phyloP scores from a whole-genome alignment of 169 alveolate genomes.

The Plasmodium gonderi region DNA sequence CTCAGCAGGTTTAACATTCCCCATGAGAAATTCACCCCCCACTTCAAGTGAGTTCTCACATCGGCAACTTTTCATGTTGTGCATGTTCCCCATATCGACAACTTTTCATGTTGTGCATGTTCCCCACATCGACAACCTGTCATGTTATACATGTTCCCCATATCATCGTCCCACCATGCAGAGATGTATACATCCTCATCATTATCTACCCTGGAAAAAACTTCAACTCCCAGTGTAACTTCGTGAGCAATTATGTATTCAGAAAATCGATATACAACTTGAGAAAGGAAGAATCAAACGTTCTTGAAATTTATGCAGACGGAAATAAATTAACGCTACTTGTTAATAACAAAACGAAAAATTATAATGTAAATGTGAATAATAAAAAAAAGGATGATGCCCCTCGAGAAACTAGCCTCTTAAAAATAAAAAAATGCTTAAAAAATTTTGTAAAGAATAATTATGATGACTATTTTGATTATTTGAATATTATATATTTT shows the following conservation, averaged over 20 bases:
- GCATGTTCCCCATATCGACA: too few relatives aligned
- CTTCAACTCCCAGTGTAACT: background rate
- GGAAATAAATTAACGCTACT: conserved; percentile 14
- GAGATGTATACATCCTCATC: conserved; percentile 46
- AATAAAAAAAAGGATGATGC: background rate
- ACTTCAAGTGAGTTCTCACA: conserved; percentile 18
- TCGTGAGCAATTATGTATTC: conserved; percentile 21
- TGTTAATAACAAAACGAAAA: conserved; percentile 34
- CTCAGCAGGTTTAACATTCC: conserved; percentile 33
- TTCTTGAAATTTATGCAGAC: conserved; percentile 42
- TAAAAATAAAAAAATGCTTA: conserved; percentile 13
- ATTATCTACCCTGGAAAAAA: conserved; percentile 46
- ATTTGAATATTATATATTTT: conserved; percentile 36
- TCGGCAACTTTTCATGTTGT: background rate
- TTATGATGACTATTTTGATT: conserved; percentile 45
- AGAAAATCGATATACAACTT: conserved; percentile 24
- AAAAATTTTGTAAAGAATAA: conserved; percentile 5
- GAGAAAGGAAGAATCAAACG: conserved; percentile 47
- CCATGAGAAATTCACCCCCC: conserved; percentile 59
- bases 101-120: too few relatives aligned
- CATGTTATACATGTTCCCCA: background rate
- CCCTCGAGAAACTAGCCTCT: conserved; percentile 5
- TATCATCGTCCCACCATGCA: background rate
- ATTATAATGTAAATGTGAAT: conserved; percentile 1
- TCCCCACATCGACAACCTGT: background rate